These are phyloP conservation scores for Vanderwaltozyma yarrowii DNA, from an alignment of 805 yeast species.

Conservation along the genomic window DNA sequence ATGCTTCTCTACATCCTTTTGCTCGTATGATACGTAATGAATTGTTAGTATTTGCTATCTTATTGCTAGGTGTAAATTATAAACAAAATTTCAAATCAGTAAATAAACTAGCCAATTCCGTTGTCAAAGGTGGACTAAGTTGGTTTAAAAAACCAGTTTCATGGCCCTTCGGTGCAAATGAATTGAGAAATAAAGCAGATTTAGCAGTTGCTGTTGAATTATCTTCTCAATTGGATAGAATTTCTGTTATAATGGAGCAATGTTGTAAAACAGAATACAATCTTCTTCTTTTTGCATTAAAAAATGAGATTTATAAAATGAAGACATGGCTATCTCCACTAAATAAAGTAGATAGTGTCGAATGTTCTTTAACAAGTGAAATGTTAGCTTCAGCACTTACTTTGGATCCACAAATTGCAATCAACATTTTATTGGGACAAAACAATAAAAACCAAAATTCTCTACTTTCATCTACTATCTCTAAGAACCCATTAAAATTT, in stretches of 20 bases:
- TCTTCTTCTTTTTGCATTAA: slow-evolving; percentile 52
- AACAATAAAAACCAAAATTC: slow-evolving; percentile 19
- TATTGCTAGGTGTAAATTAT: slow-evolving; percentile 47
- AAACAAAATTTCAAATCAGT: slow-evolving; percentile 39
- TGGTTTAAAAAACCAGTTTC: slow-evolving; percentile 63
- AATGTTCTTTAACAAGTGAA: slow-evolving; percentile 28
- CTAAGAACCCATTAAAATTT: slow-evolving; percentile 43
- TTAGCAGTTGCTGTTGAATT: slow-evolving; percentile 47
- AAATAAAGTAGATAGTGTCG: slow-evolving; percentile 22
- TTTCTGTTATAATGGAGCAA: slow-evolving; percentile 11
- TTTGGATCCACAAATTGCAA: slow-evolving; percentile 63
- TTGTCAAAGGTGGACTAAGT: slow-evolving; percentile 57
- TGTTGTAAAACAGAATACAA: slow-evolving; percentile 39
- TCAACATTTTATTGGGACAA: slow-evolving; percentile 55
- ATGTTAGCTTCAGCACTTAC: slow-evolving; percentile 49
- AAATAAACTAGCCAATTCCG: slow-evolving; percentile 32
- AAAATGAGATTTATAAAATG: slow-evolving; percentile 63
- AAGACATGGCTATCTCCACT: slow-evolving; percentile 61
- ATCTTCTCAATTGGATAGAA: slow-evolving; percentile 18
- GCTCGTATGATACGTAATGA: slow-evolving; percentile 70
- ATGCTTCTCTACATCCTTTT: slow-evolving; percentile 75
- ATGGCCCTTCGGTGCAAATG: slow-evolving; percentile 82
- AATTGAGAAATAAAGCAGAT: slow-evolving; percentile 61
- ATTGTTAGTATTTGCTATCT: slow-evolving; percentile 56
- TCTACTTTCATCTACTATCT: slow-evolving; percentile 36